Evolutionary conservation across 352 stramenopile genomes (phyloP).

Genomic region (Halophytophthora polymorphica): DNA sequence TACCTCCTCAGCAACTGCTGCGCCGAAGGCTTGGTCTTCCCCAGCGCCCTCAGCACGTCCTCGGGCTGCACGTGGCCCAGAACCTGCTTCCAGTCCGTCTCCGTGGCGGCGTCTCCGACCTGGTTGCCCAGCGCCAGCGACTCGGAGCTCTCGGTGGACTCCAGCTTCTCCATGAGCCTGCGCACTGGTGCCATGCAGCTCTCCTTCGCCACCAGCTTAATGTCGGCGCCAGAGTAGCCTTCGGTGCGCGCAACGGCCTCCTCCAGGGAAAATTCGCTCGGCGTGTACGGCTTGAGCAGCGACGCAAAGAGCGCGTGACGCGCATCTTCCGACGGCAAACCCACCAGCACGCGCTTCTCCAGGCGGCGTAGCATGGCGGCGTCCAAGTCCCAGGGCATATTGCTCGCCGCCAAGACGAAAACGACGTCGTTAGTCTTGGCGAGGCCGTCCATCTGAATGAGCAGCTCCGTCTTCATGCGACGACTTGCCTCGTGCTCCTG

Average conservation of each 20-base stretch:
- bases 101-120: constrained; percentile 11
- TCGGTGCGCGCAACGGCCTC: constrained; percentile 52
- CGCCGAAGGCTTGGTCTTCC: constrained; percentile 78
- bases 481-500: constrained; percentile 85
- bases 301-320: constrained; percentile 53
- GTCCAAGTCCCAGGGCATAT: constrained; percentile 81
- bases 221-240: constrained; percentile 80
- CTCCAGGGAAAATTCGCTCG: constrained; percentile 45
- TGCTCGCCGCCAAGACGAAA: constrained; percentile 80
- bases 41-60: constrained; percentile 52
- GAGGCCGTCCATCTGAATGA: constrained; percentile 87
- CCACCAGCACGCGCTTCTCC: constrained; percentile 82
- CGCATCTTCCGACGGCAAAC: constrained; percentile 62
- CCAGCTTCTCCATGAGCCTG: constrained; percentile 62
- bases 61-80: constrained; percentile 55
- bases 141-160: constrained; percentile 34
- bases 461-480: constrained; percentile 85
- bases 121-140: constrained; percentile 19
- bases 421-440: constrained; percentile 79
- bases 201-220: constrained; percentile 86
- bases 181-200: constrained; percentile 80
- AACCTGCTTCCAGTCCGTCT: constrained; percentile 49
- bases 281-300: constrained; percentile 58
- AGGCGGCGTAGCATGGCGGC: constrained; percentile 76
- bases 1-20: constrained; percentile 78